Conservation (phyloP, 441 rosid genomes). For the Jatropha multifida region DNA sequence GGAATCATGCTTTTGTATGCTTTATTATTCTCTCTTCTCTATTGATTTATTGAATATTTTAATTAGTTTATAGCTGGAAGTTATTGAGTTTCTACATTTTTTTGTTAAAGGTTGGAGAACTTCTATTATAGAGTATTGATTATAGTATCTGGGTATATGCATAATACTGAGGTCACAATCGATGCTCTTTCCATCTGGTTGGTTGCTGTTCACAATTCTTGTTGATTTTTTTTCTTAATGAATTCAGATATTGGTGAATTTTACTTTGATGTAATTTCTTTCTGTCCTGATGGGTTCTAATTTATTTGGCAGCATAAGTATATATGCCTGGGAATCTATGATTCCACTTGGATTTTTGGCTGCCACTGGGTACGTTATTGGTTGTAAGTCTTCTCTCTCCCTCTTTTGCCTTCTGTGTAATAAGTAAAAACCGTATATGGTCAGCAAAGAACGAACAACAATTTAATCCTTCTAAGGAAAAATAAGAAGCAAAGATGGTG, state of each 20-base stretch:
- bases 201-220: constrained; percentile 8
- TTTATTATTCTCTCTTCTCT: constrained; percentile 4
- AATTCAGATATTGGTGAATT: neutral
- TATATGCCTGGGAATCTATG: constrained; percentile 49
- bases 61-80: constrained; percentile 5
- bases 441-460: neutral
- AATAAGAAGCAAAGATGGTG: neutral
- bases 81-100: constrained; percentile 12
- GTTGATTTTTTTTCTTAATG: neutral
- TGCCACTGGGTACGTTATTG: constrained; percentile 44
- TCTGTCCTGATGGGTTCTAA: neutral
- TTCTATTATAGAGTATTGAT: constrained; percentile 43
- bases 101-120: constrained; percentile 48
- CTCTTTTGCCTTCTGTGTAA: neutral
- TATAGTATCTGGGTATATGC: constrained; percentile 40
- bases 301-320: constrained; percentile 31
- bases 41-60: neutral
- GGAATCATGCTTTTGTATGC: constrained; percentile 51
- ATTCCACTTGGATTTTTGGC: constrained; percentile 57
- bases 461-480: neutral
- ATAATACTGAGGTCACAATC: constrained; percentile 39
- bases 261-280: neutral
- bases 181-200: constrained; percentile 53
- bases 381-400: constrained; percentile 1
- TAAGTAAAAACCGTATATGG: neutral